A percentile compares a stretch with the other conserved stretches of the same genome.
Evolutionary conservation across 2,329 filamentous ascomycete genomes (phyloP).

Genomic region (Pseudocercospora vitis): DNA sequence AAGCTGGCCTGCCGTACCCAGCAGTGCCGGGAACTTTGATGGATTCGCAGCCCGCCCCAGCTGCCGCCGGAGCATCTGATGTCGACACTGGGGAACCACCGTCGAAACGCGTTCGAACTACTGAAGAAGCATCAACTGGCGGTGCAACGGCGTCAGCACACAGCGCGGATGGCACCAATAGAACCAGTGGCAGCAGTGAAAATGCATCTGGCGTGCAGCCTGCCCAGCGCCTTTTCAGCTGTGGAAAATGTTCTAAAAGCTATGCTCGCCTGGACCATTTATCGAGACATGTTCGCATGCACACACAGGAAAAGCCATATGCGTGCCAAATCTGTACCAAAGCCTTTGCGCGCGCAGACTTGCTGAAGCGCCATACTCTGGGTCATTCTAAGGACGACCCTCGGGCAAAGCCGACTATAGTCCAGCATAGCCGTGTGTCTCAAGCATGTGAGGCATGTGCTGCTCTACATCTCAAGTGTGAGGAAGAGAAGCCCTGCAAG

Average conservation of each 20-base stretch:
- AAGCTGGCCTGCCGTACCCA: not conserved
- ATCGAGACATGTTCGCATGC: slow-evolving; percentile 53
- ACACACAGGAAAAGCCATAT: slow-evolving; percentile 48
- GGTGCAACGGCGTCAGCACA: slow-evolving; percentile 11
- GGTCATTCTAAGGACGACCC: slow-evolving; percentile 43
- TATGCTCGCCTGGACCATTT: slow-evolving; percentile 57
- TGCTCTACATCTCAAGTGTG: slow-evolving; percentile 54
- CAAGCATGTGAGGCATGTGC: slow-evolving; percentile 56
- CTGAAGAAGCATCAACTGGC: slow-evolving; percentile 10
- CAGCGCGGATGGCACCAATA: slow-evolving; percentile 12
- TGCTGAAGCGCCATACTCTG: slow-evolving; percentile 53
- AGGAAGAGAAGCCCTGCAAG: slow-evolving; percentile 56
- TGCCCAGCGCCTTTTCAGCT: slow-evolving; percentile 46
- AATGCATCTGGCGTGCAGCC: slow-evolving; percentile 14
- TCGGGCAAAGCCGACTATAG: slow-evolving; percentile 32
- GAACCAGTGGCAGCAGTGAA: slow-evolving; percentile 4
- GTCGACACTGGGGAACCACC: slow-evolving; percentile 15
- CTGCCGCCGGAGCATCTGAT: slow-evolving; percentile 4
- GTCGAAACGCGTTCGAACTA: slow-evolving; percentile 15
- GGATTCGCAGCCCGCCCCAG: not conserved
- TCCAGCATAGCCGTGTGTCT: slow-evolving; percentile 44
- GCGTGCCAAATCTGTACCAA: slow-evolving; percentile 49
- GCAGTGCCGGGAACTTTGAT: slow-evolving; percentile 3
- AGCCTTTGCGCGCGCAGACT: slow-evolving; percentile 50
- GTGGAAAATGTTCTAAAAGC: slow-evolving; percentile 53